Base-by-base conservation (phyloP, 495 filamentous ascomycete genomes). In the Penicillium coffeae region DNA sequence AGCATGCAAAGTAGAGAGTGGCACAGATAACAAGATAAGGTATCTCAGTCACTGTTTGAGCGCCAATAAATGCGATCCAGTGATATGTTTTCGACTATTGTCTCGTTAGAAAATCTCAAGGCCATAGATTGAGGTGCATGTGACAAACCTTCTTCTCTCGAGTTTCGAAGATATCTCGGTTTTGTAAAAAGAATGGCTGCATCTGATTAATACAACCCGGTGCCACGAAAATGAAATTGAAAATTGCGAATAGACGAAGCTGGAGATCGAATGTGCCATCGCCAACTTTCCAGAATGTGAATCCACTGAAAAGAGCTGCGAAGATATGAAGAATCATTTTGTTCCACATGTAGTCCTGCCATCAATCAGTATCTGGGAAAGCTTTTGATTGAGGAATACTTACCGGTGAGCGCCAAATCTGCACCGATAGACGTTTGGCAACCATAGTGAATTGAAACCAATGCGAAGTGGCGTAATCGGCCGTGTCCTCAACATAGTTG, bases 131-230 rank as follows among this genome's bases (percentile, higher is more conserved):
- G 10, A 10, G 25, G 25, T 5, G n/a, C n/a, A n/a, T n/a, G n/a
- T n/a, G 21, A 37, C 41, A 3, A 38, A 58, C 85, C 87, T 71
- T 93, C 83, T 67, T 89, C 76, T 51, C 84, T 68, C 51, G 86
- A 63, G 64, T 87, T 75, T 66, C 83, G 72, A 72, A 91, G 77
- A 82, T 71, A 45, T 95, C 79, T 2, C 81, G 87, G 43, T 89
- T 75, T 7, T 94, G 74, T 64, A 90, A 73, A 73, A 95, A 95
- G 66, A 95, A 85, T 45, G 83, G 75, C 59, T 94, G 92, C 72
- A 92, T 86, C 60, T 91, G 87, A 55, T 93, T 93, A 59, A 91
- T 89, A 35, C 93, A 82, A 25, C 89, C 89, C 48, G 91, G 87
- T 3, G 84, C 74, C 1, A 81, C 77, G 63, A 85, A 87, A 45